Evolutionary conservation across 768 basidiomycete species (phyloP).

Genomic region (Lactifluus rugatus): DNA sequence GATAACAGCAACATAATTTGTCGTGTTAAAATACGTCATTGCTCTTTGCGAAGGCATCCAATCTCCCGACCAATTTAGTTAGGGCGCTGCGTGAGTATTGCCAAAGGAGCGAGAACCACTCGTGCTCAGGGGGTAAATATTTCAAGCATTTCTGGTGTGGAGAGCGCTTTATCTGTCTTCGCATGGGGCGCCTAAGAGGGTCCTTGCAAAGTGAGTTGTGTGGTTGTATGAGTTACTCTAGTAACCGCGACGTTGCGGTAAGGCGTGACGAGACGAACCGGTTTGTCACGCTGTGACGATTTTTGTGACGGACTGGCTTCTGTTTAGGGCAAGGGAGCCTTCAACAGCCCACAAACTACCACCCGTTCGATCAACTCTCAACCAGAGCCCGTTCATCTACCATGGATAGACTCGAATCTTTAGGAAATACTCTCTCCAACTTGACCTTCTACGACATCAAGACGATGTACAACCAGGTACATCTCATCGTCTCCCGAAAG

Average conservation of each 20-base stretch:
- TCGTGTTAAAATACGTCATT: neutral
- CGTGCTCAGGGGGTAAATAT: neutral
- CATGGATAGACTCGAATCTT: slow-evolving; percentile 75
- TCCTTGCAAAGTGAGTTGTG: too few relatives aligned
- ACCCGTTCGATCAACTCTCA: neutral
- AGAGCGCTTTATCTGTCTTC: neutral
- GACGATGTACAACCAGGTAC: slow-evolving; percentile 89
- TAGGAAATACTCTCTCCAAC: slow-evolving; percentile 67
- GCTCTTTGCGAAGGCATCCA: neutral
- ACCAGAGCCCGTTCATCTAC: slow-evolving; percentile 20
- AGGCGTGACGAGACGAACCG: too few relatives aligned
- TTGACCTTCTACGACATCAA: slow-evolving; percentile 91
- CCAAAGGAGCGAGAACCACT: neutral
- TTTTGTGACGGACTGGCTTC: neutral
- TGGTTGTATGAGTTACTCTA: too few relatives aligned
- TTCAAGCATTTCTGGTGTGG: neutral
- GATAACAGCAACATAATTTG: too few relatives aligned
- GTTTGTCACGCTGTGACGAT: too few relatives aligned
- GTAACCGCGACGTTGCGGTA: too few relatives aligned
- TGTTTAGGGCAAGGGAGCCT: neutral
- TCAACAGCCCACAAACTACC: neutral
- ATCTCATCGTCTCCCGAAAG: neutral
- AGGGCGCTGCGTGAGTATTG: neutral
- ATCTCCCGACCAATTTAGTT: neutral
- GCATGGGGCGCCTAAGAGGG: too few relatives aligned